Evolutionary conservation across 192 early-diverging fungal genomes (phyloP), one percentile per base, ranked within the genome.

Genomic region (Coemansia guatemalensis): DNA sequence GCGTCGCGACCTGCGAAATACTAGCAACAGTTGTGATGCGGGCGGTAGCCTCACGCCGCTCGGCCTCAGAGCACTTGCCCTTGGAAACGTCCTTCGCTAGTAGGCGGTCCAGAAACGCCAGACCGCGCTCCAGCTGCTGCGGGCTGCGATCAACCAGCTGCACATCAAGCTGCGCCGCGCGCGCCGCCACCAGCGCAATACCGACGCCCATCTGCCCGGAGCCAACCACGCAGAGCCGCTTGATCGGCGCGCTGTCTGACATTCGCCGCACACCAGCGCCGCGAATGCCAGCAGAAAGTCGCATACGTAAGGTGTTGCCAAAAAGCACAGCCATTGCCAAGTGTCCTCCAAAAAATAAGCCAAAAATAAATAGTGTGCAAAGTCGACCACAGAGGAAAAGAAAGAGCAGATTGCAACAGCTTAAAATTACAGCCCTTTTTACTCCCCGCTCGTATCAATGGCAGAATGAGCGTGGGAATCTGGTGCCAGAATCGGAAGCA

Each of bases 181-280:
- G 87, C 20, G 95, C 93, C 25, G 90, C 86, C 8, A 99, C 97
- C 39, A 92, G 86, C 5, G 91, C 95, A 68, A 99, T 99, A 23
- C 92, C 92, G 29, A 89, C 82, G 29, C 90, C 90, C 96, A 99
- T 99, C 77, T 99, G 96, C 8, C 96, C 96, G 18, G 93, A 90
- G 48, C 96, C 96, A 56, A 99, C 84, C 32, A 99, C 90, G 53
- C 94, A 94, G 21, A 93, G 50, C 48, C 50, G 62, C 60, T 81
- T 75, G 69, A 81, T 72, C 9, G n/a, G 56, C 51, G 24, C 65
- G 9, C 24, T 20, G 26, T 55, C 62, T 22, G 39, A 52, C 14
- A 39, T 39, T 39, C 35, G 35, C 35, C 35, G 35, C 35, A 39
- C 35, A 39, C 35, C 11, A 3, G 39, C 61, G 0, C 55, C 26